Evolutionary conservation across 805 yeast species (phyloP), one percentile per base, ranked within the genome.

Genomic region (Candida parachauliodes): DNA sequence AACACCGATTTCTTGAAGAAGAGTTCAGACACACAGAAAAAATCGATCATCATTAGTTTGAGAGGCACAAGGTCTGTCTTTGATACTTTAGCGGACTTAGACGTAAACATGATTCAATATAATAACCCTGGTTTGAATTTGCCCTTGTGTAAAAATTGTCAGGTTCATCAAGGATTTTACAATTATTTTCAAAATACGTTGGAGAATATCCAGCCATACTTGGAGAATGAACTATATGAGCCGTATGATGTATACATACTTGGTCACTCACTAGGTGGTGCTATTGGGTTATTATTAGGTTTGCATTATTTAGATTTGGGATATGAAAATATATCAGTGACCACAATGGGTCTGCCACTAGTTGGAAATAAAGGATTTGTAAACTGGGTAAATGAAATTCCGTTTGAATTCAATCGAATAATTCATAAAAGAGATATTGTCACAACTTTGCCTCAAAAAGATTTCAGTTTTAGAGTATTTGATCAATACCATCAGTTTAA

Each of bases 331-430:
- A 33, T 59, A 27, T 51, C 56, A 1, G 32, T 70, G 27, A 58
- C 67, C 4, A 68, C 74, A 1, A 57, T 68, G 65, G 76, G 74
- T 2, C 74, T 61, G 47, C 76, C 76, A 0, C 51, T 65, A 16
- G 40, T 66, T 5, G 76, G 75, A 2, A 69, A 70, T 44, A 40
- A 48, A 12, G 49, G 48, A n/a, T 67, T 70, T 38, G 57, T 59
- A 1, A 34, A 44, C 3, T 69, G 70, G 68, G 57, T 57, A 3
- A 46, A 52, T 24, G 25, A 52, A 0, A 53, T 41, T 25, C 43
- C 40, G 4, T 37, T 56, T 24, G 51, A 59, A 26, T 59, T 40
- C 30, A 45, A 48, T 33, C 44, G 62, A 36, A 49, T 56, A 3
- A 41, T 58, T 15, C 63, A 58, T 39, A 52, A 50, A 35, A 41